Evolutionary conservation across 1,139 yeast species (phyloP).

Genomic region (Suhomyces atakaporum): DNA sequence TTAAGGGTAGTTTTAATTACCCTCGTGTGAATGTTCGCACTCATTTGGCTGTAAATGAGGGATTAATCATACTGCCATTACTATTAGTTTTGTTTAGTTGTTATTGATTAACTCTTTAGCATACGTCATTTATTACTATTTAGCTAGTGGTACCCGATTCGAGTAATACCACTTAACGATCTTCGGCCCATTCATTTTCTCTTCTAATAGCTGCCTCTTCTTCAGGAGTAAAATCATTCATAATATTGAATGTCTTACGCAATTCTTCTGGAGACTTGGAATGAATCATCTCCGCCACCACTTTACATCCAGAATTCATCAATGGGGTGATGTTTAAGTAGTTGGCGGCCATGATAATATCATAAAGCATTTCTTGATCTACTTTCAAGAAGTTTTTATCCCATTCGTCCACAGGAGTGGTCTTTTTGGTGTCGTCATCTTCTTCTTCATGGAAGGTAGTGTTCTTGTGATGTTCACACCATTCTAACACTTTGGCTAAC

Average conservation of each 20-base stretch:
- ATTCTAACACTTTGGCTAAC: slow-evolving; percentile 86
- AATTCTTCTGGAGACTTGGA: slow-evolving; percentile 96
- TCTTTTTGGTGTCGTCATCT: slow-evolving; percentile 71
- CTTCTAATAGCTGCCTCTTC: slow-evolving; percentile 97
- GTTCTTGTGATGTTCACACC: slow-evolving; percentile 96
- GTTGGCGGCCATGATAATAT: slow-evolving; percentile 93
- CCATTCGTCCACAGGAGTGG: slow-evolving; percentile 92
- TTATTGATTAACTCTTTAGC: too few relatives aligned
- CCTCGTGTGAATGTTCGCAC: too few relatives aligned
- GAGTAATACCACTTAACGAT: slow-evolving; percentile 54
- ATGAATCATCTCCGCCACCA: slow-evolving; percentile 97
- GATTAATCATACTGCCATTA: too few relatives aligned
- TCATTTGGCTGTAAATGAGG: too few relatives aligned
- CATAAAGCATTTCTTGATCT: slow-evolving; percentile 98
- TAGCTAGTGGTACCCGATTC: too few relatives aligned
- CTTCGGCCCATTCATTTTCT: slow-evolving; percentile 99
- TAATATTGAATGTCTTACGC: slow-evolving; percentile 92
- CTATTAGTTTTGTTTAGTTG: too few relatives aligned
- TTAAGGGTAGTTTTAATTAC: too few relatives aligned
- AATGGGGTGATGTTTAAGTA: slow-evolving; percentile 91
- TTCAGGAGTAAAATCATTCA: slow-evolving; percentile 95
- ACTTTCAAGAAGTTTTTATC: slow-evolving; percentile 94
- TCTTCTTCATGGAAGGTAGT: slow-evolving; percentile 72
- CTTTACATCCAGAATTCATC: slow-evolving; percentile 93
- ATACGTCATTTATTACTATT: not conserved